Percentiles rank a stretch among this genome's conserved stretches.
Evolutionary conservation across 1,284 basidiomycete genomes (phyloP).

Genomic region (Naganishia sp.): DNA sequence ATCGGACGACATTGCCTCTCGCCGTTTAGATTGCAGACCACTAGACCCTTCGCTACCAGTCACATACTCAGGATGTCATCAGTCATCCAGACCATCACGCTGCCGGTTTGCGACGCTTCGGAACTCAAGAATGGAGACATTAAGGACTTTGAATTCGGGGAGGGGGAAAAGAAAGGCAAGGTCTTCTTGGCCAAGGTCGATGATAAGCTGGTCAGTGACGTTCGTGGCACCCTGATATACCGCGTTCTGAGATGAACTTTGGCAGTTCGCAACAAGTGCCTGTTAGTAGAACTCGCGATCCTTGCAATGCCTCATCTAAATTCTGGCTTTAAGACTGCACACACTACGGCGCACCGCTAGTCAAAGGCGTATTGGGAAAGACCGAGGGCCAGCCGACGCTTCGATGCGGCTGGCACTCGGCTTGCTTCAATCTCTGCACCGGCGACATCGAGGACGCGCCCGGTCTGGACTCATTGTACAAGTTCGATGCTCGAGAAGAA

Average conservation of each 20-base stretch:
- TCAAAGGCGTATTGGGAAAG: conserved; percentile 6
- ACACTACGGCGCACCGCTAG: conserved; percentile 71
- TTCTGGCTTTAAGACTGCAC: conserved; percentile 67
- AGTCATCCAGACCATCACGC: conserved; percentile 21
- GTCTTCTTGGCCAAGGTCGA: conserved; percentile 76
- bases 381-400: conserved; percentile 22
- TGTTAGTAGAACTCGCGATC: background rate
- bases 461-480: conserved; percentile 79
- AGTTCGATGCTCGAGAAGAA: conserved; percentile 71
- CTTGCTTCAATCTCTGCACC: conserved; percentile 83
- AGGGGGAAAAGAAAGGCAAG: conserved; percentile 59
- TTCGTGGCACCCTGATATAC: background rate
- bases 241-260: background rate
- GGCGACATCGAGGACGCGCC: conserved; percentile 78
- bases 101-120: conserved; percentile 45
- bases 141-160: conserved; percentile 71
- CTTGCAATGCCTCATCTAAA: conserved; percentile 56
- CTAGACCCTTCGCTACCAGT: conserved; percentile 24
- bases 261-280: conserved; percentile 34
- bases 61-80: conserved; percentile 14
- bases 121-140: conserved; percentile 77
- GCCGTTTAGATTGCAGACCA: background rate
- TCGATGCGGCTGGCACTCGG: conserved; percentile 87
- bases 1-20: background rate
- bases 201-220: conserved; percentile 57